These are phyloP conservation scores for Kokia cookei DNA, from an alignment of 441 rosid species.

Conservation along the genomic window DNA sequence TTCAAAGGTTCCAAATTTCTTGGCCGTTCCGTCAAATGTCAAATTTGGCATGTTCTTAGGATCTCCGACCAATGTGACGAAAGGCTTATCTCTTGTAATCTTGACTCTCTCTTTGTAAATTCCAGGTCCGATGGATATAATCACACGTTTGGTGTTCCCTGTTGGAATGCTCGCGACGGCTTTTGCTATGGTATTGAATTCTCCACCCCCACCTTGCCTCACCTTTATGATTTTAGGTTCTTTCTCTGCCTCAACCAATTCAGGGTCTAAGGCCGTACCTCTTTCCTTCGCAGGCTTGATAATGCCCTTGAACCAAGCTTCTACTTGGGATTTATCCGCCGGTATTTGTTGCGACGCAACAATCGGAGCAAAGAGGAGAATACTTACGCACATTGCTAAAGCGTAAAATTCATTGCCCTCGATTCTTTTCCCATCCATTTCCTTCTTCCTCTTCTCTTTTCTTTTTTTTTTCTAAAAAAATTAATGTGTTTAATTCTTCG, in stretches of 20 bases:
- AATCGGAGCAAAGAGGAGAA: conserved; percentile 2
- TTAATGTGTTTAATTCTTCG: too few species aligned
- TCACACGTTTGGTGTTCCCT: too few species aligned
- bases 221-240: conserved; percentile 22
- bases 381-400: background rate
- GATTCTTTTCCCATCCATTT: too few species aligned
- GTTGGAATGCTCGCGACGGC: too few species aligned
- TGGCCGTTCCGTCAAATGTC: conserved; percentile 37
- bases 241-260: conserved; percentile 22
- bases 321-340: background rate
- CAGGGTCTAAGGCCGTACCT: conserved; percentile 21
- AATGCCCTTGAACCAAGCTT: conserved; percentile 21
- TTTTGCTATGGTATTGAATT: conserved; percentile 29
- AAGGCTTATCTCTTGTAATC: conserved; percentile 25
- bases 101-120: conserved; percentile 32
- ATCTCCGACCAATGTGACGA: conserved; percentile 32
- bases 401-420: background rate
- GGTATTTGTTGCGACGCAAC: conserved; percentile 20
- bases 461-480: too few species aligned
- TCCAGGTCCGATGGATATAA: too few species aligned
- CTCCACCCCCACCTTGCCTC: conserved; percentile 28
- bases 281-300: conserved; percentile 14
- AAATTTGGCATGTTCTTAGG: conserved; percentile 29
- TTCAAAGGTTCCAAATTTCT: conserved; percentile 45
- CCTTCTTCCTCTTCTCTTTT: too few species aligned